These are phyloP conservation scores for Piper betle DNA, from an alignment of 164 flowering plant species.

Conservation along the genomic window DNA sequence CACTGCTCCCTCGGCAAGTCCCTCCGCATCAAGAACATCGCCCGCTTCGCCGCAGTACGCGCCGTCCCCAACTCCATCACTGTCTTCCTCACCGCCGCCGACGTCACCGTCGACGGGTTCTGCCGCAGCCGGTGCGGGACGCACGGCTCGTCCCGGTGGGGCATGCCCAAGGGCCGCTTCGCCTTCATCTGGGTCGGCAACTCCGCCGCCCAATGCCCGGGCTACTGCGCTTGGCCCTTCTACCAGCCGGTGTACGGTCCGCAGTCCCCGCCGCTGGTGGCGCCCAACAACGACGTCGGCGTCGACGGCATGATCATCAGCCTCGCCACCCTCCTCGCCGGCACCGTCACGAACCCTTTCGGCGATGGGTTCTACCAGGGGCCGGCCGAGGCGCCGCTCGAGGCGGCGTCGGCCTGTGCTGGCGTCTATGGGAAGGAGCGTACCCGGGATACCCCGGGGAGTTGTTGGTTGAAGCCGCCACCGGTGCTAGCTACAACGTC, in stretches of 20 bases:
- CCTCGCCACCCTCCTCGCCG: conserved; percentile 37
- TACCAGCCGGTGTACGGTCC: conserved; percentile 46
- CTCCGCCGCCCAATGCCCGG: conserved; percentile 46
- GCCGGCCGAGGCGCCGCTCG: conserved; percentile 26
- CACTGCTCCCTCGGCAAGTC: conserved; percentile 25
- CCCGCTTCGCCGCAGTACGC: conserved; percentile 14
- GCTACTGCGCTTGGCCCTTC: conserved; percentile 55
- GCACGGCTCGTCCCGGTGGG: conserved; percentile 19
- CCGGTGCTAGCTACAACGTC: conserved; percentile 38
- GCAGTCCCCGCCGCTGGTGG: conserved; percentile 25
- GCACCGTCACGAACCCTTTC: conserved; percentile 45
- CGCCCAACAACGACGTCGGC: conserved; percentile 48
- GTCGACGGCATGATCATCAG: conserved; percentile 45
- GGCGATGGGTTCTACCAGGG: conserved; percentile 38
- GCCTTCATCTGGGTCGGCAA: conserved; percentile 45
- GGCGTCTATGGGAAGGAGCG: conserved; percentile 34
- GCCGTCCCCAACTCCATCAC: conserved; percentile 8
- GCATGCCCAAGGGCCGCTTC: conserved; percentile 2
- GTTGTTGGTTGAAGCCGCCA: conserved; percentile 19
- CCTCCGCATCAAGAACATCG: conserved; percentile 17
- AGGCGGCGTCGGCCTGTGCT: conserved; percentile 39
- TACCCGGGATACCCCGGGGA: conserved; percentile 41
- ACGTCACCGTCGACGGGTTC: conserved; percentile 35
- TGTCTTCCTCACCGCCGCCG: conserved; percentile 27
- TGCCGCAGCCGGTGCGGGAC: conserved; percentile 37